Percentiles rank a stretch among this genome's conserved stretches.
Conservation (phyloP, 169 alveolate species). For the Theileria equi region DNA sequence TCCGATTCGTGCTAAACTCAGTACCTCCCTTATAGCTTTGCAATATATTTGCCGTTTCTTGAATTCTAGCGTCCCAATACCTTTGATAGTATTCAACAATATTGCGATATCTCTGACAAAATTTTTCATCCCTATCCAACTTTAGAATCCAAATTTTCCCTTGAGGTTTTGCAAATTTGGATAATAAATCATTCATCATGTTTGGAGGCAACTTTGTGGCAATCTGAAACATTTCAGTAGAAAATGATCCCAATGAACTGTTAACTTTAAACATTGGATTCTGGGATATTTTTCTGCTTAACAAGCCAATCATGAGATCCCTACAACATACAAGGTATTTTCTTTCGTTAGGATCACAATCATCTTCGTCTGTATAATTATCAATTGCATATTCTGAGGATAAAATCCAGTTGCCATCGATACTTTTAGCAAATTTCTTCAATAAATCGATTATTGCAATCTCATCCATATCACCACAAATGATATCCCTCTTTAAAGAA, state of each 20-base stretch:
- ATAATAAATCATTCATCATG: constrained; percentile 39
- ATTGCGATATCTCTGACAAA: constrained; percentile 10
- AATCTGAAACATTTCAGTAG: constrained; percentile 43
- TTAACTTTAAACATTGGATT: constrained; percentile 25
- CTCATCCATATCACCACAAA: neutral
- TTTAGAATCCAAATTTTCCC: constrained; percentile 57
- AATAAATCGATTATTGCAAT: constrained; percentile 26
- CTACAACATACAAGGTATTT: constrained; percentile 41
- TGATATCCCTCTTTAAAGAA: constrained; percentile 44
- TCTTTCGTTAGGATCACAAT: constrained; percentile 42
- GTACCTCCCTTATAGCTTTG: constrained; percentile 21
- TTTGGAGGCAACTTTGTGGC: constrained; percentile 48
- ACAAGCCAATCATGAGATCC: constrained; percentile 35
- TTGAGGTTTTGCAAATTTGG: constrained; percentile 46
- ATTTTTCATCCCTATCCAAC: constrained; percentile 36
- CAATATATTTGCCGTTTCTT: constrained; percentile 33
- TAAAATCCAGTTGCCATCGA: constrained; percentile 59
- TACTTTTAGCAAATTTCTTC: constrained; percentile 36
- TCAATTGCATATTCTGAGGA: constrained; percentile 55
- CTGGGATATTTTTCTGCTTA: constrained; percentile 30
- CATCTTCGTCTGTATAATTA: constrained; percentile 58
- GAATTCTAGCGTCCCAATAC: constrained; percentile 33
- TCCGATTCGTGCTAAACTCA: constrained; percentile 30
- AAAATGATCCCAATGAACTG: constrained; percentile 39
- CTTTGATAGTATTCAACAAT: constrained; percentile 24